phyloP scores from a whole-genome alignment of 2,329 filamentous ascomycete species.

The Myriosclerotinia scirpicola region DNA sequence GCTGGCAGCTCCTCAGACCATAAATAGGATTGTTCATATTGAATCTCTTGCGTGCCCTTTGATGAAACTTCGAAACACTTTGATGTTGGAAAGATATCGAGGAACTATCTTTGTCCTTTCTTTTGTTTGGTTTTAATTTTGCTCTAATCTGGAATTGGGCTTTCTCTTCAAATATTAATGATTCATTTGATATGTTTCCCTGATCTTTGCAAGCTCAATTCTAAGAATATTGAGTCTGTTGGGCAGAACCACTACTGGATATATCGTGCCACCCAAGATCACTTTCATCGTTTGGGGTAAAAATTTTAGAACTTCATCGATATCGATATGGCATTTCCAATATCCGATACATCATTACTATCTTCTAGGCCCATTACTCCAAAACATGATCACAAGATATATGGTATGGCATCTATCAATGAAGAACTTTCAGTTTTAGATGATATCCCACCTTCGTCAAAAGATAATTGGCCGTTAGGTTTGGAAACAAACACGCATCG shows the following conservation, averaged over 20 bases:
- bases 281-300: not conserved
- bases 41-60: not conserved
- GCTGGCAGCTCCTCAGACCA: not conserved
- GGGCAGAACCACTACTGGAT: slow-evolving; percentile 2
- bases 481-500: slow-evolving; percentile 7
- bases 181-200: slow-evolving; percentile 10
- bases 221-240: not conserved
- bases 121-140: not conserved
- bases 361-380: not conserved
- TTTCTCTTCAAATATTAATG: not conserved
- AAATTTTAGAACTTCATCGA: not conserved
- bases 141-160: slow-evolving; percentile 17
- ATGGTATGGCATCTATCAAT: slow-evolving; percentile 5
- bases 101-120: not conserved
- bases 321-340: not conserved
- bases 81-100: not conserved
- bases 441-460: not conserved
- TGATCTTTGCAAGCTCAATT: not conserved
- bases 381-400: slow-evolving; percentile 7
- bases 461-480: slow-evolving; percentile 21
- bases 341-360: not conserved
- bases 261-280: slow-evolving; percentile 13
- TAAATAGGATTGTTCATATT: not conserved
- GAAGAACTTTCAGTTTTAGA: slow-evolving; percentile 9
- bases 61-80: not conserved